A percentile compares a stretch with the other conserved stretches of the same genome.
Conservation (phyloP, 2,329 filamentous ascomycete species). For the Coniochaeta sp. region DNA sequence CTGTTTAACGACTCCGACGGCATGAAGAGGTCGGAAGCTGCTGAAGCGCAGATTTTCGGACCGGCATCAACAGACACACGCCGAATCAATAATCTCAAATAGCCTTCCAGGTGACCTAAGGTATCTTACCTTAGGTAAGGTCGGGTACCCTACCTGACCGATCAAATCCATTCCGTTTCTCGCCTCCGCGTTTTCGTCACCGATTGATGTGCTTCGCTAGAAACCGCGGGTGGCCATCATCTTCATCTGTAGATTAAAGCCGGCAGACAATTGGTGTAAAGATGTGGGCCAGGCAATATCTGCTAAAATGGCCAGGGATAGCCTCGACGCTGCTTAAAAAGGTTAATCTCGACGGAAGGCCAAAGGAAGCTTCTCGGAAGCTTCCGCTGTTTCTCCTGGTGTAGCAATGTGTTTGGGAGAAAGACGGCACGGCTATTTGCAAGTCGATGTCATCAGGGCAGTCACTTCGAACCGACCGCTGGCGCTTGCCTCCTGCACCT, state of each 20-base stretch:
- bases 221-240: constrained; percentile 11
- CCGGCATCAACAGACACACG: not conserved
- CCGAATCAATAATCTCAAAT: not conserved
- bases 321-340: constrained; percentile 7
- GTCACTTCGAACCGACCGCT: no score
- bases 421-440: constrained; percentile 18
- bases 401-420: constrained; percentile 10
- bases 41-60: not conserved
- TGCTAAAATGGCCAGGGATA: constrained; percentile 9
- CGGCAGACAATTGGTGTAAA: constrained; percentile 15
- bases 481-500: no score
- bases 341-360: constrained; percentile 11
- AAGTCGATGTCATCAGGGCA: not conserved
- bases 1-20: not conserved
- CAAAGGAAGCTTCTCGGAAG: constrained; percentile 2
- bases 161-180: not conserved
- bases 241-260: constrained; percentile 20
- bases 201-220: constrained; percentile 10
- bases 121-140: no score
- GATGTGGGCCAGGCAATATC: constrained; percentile 14
- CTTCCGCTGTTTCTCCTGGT: not conserved
- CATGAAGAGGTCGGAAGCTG: not conserved
- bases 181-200: constrained; percentile 6
- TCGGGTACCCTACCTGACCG: no score
- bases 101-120: no score